Evolutionary conservation across 2,329 filamentous ascomycete genomes (phyloP).

Genomic region (Clathrospora elynae): DNA sequence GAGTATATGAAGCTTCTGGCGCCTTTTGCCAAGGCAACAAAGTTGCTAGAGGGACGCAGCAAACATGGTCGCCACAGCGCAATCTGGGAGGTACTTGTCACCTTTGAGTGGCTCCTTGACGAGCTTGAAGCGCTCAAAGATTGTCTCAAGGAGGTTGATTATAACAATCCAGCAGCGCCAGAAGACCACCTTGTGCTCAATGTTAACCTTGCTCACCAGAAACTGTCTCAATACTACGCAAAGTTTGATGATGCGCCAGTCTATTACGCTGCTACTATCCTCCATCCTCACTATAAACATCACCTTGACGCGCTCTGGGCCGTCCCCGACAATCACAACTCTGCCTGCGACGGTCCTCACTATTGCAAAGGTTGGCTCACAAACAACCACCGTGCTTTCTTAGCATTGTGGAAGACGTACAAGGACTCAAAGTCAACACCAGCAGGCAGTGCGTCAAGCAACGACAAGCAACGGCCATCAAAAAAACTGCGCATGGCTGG

Average conservation of each 20-base stretch:
- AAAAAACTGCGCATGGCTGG: background rate
- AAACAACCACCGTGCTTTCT: background rate
- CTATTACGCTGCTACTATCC: too few relatives aligned
- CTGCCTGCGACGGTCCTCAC: background rate
- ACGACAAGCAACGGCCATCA: background rate
- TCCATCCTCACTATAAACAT: too few relatives aligned
- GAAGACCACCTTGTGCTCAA: conserved; percentile 5
- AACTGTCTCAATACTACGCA: too few relatives aligned
- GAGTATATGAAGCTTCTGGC: conserved; percentile 5
- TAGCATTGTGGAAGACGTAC: background rate
- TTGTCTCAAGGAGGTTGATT: conserved; percentile 3
- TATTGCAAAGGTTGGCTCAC: background rate
- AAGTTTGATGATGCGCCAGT: too few relatives aligned
- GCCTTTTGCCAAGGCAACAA: conserved; percentile 4
- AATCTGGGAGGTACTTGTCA: conserved; percentile 5
- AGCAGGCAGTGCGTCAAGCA: background rate
- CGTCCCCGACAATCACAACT: background rate
- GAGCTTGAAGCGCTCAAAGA: conserved; percentile 1
- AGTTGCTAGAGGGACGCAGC: conserved; percentile 3
- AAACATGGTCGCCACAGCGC: conserved; percentile 2
- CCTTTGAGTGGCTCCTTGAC: conserved; percentile 5
- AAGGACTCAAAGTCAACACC: background rate
- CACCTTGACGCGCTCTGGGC: background rate
- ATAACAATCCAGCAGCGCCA: conserved; percentile 3
- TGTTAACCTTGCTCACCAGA: conserved; percentile 5